Conservation (phyloP, 768 basidiomycete genomes). For the Termitomyces sp. region DNA sequence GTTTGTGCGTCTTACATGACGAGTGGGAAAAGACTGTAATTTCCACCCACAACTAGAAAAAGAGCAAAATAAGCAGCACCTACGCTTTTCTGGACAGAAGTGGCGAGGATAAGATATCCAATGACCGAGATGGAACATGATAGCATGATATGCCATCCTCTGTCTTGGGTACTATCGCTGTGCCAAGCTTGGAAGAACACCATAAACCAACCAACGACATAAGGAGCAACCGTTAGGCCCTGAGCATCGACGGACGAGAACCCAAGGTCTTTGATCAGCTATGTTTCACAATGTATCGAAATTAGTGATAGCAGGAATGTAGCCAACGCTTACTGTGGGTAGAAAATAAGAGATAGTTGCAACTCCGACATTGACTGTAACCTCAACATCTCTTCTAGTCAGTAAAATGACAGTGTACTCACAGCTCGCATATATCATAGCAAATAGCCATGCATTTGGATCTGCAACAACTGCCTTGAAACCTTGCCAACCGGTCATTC, state of each 20-base stretch:
- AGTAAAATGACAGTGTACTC: conserved; percentile 9
- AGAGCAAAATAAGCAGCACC: conserved; percentile 53
- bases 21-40: conserved; percentile 50
- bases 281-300: neutral
- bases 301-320: neutral
- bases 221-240: conserved; percentile 53
- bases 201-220: conserved; percentile 50
- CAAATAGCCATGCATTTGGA: conserved; percentile 46
- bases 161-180: conserved; percentile 46
- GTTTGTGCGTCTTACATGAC: conserved; percentile 37
- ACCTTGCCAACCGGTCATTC: conserved; percentile 50
- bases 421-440: conserved; percentile 49
- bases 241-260: conserved; percentile 53
- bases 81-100: conserved; percentile 41
- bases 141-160: conserved; percentile 52
- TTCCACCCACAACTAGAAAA: conserved; percentile 50
- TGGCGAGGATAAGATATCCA: conserved; percentile 52
- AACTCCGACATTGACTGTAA: conserved; percentile 47
- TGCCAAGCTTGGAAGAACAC: conserved; percentile 50
- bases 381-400: neutral
- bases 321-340: conserved; percentile 34
- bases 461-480: conserved; percentile 48
- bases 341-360: conserved; percentile 53
- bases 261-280: conserved; percentile 51
- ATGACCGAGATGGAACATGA: conserved; percentile 38